Evolutionary conservation across 164 flowering plant genomes (phyloP), one percentile per base, ranked within the genome.

Genomic region (Annona cherimola): DNA sequence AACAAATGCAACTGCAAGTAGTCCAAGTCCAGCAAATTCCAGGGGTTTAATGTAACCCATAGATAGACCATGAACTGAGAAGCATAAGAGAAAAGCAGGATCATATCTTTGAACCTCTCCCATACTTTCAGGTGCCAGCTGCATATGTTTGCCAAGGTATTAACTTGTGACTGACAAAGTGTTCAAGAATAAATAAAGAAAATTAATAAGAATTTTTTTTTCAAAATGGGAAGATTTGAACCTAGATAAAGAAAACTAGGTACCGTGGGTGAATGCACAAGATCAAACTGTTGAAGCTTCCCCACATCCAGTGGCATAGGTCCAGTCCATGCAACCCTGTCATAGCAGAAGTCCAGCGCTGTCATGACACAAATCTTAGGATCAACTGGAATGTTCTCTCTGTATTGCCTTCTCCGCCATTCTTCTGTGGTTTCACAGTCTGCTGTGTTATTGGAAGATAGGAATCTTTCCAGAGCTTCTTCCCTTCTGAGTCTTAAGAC

Each of bases 1-100:
- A 69, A 84, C 80, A 78, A 92, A 84, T 67, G 95, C 86, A 79
- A 94, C 68, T 4, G 90, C 97, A 82, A 92, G 97, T 81, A 95
- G 78, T 42, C 99, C 99, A 35, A 87, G 78, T 76, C 90, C 84
- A 74, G 89, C 87, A 82, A 92, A 92, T 76, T 94, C 99, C 71
- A 84, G 45, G 8, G 92, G 88, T 73, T 94, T 97, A 74, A 94
- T 69, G 79, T 84, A 89, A 42, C 87, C 86, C 84, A 76, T 69
- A 35, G 87, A 80, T 75, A 95, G 79, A 72, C 84, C 75, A 81
- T 92, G 94, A 75, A 85, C 80, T 18, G 99, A 86, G 76, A 92
- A 84, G 20, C 77, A 85, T 84, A 95, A 79, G 72, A 95, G 85
- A 79, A 87, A 95, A 78, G 85, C 86, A 42, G 98, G 99, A 85